Percentiles rank a stretch among this genome's conserved stretches.
phyloP scores from a whole-genome alignment of 2,329 filamentous ascomycete genomes.

The Alternaria ethzedia region DNA sequence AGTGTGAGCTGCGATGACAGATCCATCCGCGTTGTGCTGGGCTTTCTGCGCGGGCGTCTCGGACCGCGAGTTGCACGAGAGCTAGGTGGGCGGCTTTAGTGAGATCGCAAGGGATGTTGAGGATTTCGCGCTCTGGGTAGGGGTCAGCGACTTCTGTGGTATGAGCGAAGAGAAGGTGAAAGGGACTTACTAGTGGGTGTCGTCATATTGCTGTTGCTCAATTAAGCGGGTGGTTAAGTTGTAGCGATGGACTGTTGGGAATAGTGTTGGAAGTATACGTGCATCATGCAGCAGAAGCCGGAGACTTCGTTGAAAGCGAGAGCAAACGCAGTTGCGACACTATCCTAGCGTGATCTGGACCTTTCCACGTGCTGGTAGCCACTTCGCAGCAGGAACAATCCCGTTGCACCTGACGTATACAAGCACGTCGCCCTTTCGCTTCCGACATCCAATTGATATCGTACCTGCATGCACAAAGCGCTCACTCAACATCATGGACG shows the following conservation, averaged over 20 bases:
- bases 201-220: not conserved
- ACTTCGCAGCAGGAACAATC: not conserved
- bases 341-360: not conserved
- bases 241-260: not conserved
- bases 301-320: not conserved
- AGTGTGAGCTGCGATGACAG: not conserved
- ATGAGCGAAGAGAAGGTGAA: not conserved
- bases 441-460: not conserved
- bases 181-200: not conserved
- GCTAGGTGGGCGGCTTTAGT: too few species aligned
- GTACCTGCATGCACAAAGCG: not conserved
- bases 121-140: not conserved
- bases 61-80: not conserved
- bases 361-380: not conserved
- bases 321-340: not conserved
- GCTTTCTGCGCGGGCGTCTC: not conserved
- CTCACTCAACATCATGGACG: not conserved
- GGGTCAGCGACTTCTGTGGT: not conserved
- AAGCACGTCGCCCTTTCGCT: not conserved
- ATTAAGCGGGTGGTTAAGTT: not conserved
- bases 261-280: not conserved
- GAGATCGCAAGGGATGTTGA: not conserved
- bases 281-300: not conserved
- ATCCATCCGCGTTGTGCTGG: not conserved
- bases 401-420: not conserved